Evolutionary conservation across 441 rosid species (phyloP), one percentile per base, ranked within the genome.

Genomic region (Theobroma grandiflorum): DNA sequence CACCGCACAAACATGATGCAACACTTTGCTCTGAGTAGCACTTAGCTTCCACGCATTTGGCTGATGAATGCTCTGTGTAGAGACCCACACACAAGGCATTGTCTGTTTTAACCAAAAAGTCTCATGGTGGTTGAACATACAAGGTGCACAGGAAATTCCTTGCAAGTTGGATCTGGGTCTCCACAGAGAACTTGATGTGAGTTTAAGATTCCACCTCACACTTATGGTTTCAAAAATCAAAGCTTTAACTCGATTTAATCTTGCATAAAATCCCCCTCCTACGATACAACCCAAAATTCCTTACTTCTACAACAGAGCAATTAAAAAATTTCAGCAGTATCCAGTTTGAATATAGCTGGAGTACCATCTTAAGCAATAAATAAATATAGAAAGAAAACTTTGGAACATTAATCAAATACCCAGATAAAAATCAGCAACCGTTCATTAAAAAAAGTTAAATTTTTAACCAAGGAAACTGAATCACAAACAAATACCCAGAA

Each of bases 401-500:
- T 10, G 15, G 37, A 33, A 3, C 40, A 31, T 66, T 66, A 47
- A 26, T 47, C 0, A 14, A 31, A 45, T 49, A 26, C 22, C 74
- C 40, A 15, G 22, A 71, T 31, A 35, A 49, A 49, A 15, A 40
- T 71, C 59, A 50, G 26, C 59, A 49, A 49, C 43, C 42, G 31
- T 49, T 71, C 31, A 8, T 31, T 3, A 10, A 26, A 59, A 68
- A 20, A 42, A 1, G 38, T 47, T 47, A 14, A 69, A 47, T 15
- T 52, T 72, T 52, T 72, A 52, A 72, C 62, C 45, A 62, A 31
- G 38, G 43, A 16, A 42, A 45, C 47, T 15, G 33, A 72, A 72
- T 72, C 16, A n/a, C 47, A 78, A 75, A 38, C 52, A 43, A 49
- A 75, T 16, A 42, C 72, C 84, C 79, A 78, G 47, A 74, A 38